These are phyloP conservation scores for Lachancea nothofagi DNA, from an alignment of 805 yeast species.

Conservation along the genomic window DNA sequence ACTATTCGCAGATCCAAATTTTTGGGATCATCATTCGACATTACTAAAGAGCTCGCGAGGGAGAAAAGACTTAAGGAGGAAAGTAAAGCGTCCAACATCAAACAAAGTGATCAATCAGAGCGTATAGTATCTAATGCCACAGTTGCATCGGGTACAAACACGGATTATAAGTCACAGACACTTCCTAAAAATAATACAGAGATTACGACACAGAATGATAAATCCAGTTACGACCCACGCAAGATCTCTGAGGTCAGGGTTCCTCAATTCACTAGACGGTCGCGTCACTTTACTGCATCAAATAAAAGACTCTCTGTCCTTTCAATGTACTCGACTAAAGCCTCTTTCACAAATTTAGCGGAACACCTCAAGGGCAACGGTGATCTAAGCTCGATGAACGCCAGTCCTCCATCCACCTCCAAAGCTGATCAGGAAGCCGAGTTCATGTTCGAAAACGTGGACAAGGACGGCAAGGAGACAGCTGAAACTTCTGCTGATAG, in stretches of 20 bases:
- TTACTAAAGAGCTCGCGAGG: conserved; percentile 29
- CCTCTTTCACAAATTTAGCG: conserved; percentile 56
- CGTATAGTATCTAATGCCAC: conserved; percentile 7
- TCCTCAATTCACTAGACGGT: conserved; percentile 67
- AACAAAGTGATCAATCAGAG: conserved; percentile 1
- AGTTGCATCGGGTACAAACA: conserved; percentile 14
- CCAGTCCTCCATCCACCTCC: conserved; percentile 14
- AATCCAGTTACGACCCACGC: conserved; percentile 36
- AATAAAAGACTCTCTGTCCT: conserved; percentile 68
- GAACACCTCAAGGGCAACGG: conserved; percentile 33
- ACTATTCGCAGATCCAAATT: conserved; percentile 42
- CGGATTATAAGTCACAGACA: conserved; percentile 17
- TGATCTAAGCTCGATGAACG: conserved; percentile 11
- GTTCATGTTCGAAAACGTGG: conserved; percentile 26
- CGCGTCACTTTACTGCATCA: conserved; percentile 54
- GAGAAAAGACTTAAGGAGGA: conserved; percentile 14
- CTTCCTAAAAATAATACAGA: conserved; percentile 29
- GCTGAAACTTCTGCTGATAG: conserved; percentile 12
- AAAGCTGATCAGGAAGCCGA: conserved; percentile 25
- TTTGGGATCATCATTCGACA: conserved; percentile 38
- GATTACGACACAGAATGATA: conserved; percentile 21
- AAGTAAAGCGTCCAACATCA: neutral
- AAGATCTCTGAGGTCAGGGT: conserved; percentile 58
- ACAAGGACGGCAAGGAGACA: conserved; percentile 25
- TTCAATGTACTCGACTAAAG: conserved; percentile 63